Conservation (phyloP, 1,139 yeast species). For the Pneumocystis murina region DNA sequence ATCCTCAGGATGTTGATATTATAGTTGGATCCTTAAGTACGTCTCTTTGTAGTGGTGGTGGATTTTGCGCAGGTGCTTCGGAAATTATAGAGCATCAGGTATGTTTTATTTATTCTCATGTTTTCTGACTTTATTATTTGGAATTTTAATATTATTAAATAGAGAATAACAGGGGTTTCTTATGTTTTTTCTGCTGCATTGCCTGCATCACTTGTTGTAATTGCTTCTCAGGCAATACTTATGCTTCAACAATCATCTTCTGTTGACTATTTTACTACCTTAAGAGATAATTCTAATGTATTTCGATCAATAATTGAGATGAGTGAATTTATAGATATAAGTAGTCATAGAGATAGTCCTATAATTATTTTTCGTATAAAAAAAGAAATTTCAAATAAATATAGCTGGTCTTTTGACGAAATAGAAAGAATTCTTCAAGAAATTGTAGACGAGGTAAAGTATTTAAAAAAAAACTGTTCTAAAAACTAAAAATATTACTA, state of each 20-base stretch:
- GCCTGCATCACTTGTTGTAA: constrained; percentile 79
- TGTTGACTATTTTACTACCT: constrained; percentile 18
- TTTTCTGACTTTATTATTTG: neutral
- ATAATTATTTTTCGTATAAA: constrained; percentile 38
- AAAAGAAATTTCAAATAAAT: constrained; percentile 30
- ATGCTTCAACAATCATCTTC: constrained; percentile 22
- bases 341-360: constrained; percentile 51
- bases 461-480: constrained; percentile 40
- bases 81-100: constrained; percentile 77
- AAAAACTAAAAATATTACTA: constrained; percentile 31
- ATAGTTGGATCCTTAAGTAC: constrained; percentile 78
- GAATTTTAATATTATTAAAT: neutral
- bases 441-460: constrained; percentile 32
- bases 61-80: constrained; percentile 75
- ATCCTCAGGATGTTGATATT: constrained; percentile 60
- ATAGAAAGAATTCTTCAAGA: constrained; percentile 15
- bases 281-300: constrained; percentile 27
- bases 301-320: constrained; percentile 27
- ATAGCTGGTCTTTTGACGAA: constrained; percentile 15
- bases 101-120: neutral
- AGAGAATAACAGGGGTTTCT: constrained; percentile 69
- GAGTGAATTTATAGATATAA: constrained; percentile 29
- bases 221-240: constrained; percentile 47
- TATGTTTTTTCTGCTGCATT: constrained; percentile 89
- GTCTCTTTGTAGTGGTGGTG: constrained; percentile 83